These are phyloP conservation scores for Linnemannia elongata DNA, from an alignment of 192 early-diverging fungal species.

Conservation along the genomic window DNA sequence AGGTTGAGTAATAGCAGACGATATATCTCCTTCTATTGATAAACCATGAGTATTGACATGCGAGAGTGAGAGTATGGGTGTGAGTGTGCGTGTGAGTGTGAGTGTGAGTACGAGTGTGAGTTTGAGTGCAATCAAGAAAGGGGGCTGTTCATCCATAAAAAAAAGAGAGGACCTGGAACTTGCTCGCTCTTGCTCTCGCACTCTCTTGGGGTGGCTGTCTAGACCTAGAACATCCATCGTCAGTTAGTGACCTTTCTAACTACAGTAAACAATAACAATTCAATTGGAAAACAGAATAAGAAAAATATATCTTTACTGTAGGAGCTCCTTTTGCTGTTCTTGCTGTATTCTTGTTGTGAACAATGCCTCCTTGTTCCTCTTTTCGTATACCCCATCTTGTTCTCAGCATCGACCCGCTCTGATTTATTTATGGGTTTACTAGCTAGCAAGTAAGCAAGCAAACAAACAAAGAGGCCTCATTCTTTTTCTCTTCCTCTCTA, in stretches of 20 bases:
- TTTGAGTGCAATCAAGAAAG: too few relatives aligned
- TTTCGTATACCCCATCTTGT: neutral
- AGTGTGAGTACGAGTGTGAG: too few relatives aligned
- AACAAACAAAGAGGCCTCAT: neutral
- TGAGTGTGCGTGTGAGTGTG: too few relatives aligned
- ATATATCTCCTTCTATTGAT: too few relatives aligned
- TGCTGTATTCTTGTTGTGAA: neutral
- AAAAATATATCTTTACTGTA: too few relatives aligned
- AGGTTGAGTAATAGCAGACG: too few relatives aligned
- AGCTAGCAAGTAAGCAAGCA: neutral
- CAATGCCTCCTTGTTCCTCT: neutral
- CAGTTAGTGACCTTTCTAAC: neutral
- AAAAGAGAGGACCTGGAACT: constrained; percentile 4
- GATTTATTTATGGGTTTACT: neutral
- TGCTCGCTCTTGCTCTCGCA: neutral
- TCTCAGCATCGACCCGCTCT: neutral
- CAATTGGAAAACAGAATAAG: neutral
- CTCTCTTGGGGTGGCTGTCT: neutral
- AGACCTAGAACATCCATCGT: neutral
- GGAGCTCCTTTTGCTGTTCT: neutral
- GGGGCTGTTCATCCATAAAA: neutral
- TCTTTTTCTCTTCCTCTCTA: too few relatives aligned
- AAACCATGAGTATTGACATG: too few relatives aligned
- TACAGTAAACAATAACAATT: neutral
- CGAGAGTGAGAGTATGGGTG: too few relatives aligned